Conservation (phyloP, 2,329 filamentous ascomycete species). For the Ambrosiella cleistominuta region DNA sequence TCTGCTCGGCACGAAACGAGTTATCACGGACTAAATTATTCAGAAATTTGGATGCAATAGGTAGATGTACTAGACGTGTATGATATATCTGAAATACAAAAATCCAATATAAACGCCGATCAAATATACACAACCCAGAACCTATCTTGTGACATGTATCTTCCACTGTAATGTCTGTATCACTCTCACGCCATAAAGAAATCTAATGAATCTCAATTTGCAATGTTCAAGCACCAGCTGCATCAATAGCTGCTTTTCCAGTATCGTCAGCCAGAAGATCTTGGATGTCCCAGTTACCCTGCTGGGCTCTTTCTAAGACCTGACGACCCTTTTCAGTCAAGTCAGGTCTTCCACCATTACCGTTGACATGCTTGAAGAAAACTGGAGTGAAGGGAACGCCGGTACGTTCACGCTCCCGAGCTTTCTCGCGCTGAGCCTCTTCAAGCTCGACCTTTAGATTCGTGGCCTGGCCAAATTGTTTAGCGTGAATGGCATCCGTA, state of each 20-base stretch:
- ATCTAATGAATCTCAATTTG: too few relatives aligned
- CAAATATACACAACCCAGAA: too few relatives aligned
- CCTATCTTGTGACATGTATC: too few relatives aligned
- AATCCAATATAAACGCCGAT: background rate
- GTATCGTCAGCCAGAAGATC: slow-evolving; percentile 22
- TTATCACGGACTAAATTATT: background rate
- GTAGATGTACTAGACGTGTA: too few relatives aligned
- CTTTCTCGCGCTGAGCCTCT: slow-evolving; percentile 72
- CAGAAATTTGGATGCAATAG: background rate
- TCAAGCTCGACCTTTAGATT: slow-evolving; percentile 80
- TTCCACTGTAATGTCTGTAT: too few relatives aligned
- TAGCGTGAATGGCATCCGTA: slow-evolving; percentile 66
- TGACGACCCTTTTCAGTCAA: slow-evolving; percentile 35
- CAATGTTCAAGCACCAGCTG: slow-evolving; percentile 3
- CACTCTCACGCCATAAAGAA: too few relatives aligned
- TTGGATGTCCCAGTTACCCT: slow-evolving; percentile 33
- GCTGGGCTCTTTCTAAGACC: slow-evolving; percentile 35
- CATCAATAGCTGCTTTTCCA: slow-evolving; percentile 7
- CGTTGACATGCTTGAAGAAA: slow-evolving; percentile 55
- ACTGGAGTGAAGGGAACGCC: slow-evolving; percentile 63
- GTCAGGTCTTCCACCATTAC: slow-evolving; percentile 37
- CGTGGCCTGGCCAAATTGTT: slow-evolving; percentile 73
- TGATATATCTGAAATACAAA: background rate
- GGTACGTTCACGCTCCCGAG: slow-evolving; percentile 55
- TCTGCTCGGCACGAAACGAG: background rate